Evolutionary conservation across 352 stramenopile genomes (phyloP).

Genomic region (Pythium apleroticum): DNA sequence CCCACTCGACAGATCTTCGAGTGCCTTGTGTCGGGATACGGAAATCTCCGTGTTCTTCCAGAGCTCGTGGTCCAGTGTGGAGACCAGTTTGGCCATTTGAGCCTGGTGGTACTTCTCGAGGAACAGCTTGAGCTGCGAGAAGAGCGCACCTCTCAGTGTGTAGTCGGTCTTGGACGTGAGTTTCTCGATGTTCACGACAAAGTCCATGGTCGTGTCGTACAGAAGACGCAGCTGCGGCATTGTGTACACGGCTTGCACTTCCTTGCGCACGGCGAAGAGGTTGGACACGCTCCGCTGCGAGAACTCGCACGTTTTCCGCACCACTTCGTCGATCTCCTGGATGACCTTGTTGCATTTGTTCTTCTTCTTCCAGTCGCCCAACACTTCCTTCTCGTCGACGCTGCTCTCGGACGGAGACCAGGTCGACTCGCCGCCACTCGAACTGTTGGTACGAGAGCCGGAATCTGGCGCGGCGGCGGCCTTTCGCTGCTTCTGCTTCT

Average conservation of each 20-base stretch:
- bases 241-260: constrained; percentile 84
- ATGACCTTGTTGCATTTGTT: constrained; percentile 71
- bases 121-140: constrained; percentile 94
- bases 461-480: not conserved
- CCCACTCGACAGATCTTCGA: constrained; percentile 92
- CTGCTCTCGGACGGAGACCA: constrained; percentile 49
- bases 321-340: constrained; percentile 81
- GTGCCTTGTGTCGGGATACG: constrained; percentile 82
- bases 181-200: constrained; percentile 92
- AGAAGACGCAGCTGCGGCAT: constrained; percentile 93
- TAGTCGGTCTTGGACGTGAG: constrained; percentile 91
- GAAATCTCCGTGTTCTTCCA: constrained; percentile 95
- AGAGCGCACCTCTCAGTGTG: constrained; percentile 90
- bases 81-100: constrained; percentile 92
- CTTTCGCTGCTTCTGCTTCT: constrained; percentile 10
- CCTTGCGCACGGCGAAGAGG: constrained; percentile 84
- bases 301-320: constrained; percentile 86
- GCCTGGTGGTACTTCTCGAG: constrained; percentile 93
- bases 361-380: constrained; percentile 80
- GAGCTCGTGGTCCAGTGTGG: constrained; percentile 93
- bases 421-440: constrained; percentile 3
- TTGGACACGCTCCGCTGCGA: constrained; percentile 86
- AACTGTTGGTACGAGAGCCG: not conserved
- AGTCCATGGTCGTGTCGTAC: constrained; percentile 94
- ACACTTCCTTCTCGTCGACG: constrained; percentile 46